Evolutionary conservation across 306 rosid genomes (phyloP).

Genomic region (Boehmeria nivea): DNA sequence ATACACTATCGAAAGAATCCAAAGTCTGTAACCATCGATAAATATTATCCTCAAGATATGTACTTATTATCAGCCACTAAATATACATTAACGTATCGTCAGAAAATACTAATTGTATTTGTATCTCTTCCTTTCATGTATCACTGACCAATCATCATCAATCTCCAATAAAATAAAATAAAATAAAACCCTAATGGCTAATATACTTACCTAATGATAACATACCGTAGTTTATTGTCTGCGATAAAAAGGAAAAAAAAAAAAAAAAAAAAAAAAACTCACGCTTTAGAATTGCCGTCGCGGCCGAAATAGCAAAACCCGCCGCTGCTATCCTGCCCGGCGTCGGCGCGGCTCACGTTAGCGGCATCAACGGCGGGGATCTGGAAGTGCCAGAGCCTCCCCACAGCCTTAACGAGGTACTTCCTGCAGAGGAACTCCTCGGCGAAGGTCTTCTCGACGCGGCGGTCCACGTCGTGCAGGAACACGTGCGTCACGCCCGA

Average conservation of each 20-base stretch:
- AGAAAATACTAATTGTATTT: too few relatives aligned
- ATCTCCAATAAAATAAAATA: too few relatives aligned
- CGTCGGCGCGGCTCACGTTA: slow-evolving; percentile 13
- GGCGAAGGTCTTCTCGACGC: slow-evolving; percentile 74
- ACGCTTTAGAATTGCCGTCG: too few relatives aligned
- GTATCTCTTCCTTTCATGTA: too few relatives aligned
- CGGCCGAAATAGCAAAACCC: neutral
- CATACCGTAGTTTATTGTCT: neutral
- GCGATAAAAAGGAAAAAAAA: neutral
- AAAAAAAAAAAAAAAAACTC: neutral
- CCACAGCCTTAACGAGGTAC: slow-evolving; percentile 43
- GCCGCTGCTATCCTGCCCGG: neutral
- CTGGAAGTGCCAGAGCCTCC: slow-evolving; percentile 79
- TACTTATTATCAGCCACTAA: too few relatives aligned
- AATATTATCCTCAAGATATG: too few relatives aligned
- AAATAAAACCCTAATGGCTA: too few relatives aligned
- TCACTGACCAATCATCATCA: too few relatives aligned
- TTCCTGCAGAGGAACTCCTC: slow-evolving; percentile 71
- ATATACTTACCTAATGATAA: too few relatives aligned
- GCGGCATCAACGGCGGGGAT: slow-evolving; percentile 53
- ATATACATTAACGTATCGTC: too few relatives aligned
- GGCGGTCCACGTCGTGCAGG: slow-evolving; percentile 80
- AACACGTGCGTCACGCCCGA: slow-evolving; percentile 81
- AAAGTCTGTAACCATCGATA: too few relatives aligned
- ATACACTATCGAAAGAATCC: too few relatives aligned